Percentiles rank a stretch among this genome's conserved stretches.
Evolutionary conservation across 2,329 filamentous ascomycete genomes (phyloP).

Genomic region (Colletotrichum brevisporum): DNA sequence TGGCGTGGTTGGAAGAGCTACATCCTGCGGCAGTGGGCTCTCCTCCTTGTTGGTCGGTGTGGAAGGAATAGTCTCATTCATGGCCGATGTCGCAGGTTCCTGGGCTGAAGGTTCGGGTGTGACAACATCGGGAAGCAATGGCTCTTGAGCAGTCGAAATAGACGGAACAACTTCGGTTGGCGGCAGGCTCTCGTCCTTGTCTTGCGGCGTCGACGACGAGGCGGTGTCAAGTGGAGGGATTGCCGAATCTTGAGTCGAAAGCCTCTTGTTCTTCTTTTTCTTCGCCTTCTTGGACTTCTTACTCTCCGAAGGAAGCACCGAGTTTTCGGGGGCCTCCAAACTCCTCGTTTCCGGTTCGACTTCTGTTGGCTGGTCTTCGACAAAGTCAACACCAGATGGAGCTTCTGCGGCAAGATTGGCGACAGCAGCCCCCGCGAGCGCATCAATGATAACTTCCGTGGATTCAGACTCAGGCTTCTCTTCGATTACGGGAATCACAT

Average conservation of each 20-base stretch:
- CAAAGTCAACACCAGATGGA: not conserved
- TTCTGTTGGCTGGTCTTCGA: not conserved
- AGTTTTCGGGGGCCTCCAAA: not conserved
- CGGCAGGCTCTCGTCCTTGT: not conserved
- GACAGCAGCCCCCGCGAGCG: slow-evolving; percentile 19
- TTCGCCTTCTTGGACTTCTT: slow-evolving; percentile 51
- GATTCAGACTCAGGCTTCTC: slow-evolving; percentile 44
- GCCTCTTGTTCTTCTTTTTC: slow-evolving; percentile 48
- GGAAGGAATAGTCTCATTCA: not conserved
- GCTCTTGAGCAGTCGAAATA: not conserved
- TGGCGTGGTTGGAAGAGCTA: not conserved
- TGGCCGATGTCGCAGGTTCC: too few relatives aligned
- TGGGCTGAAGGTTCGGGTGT: too few relatives aligned
- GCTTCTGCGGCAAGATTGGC: slow-evolving; percentile 18
- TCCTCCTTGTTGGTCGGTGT: not conserved
- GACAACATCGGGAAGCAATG: not conserved
- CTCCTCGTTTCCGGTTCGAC: slow-evolving; percentile 18
- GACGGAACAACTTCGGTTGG: not conserved
- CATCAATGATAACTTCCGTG: slow-evolving; percentile 5
- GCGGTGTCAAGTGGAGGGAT: not conserved
- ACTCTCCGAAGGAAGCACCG: slow-evolving; percentile 22
- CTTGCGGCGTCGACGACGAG: slow-evolving; percentile 2
- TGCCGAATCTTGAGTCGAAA: not conserved
- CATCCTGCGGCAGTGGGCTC: not conserved
- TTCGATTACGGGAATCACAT: slow-evolving; percentile 42